Conservation (phyloP, 2,329 filamentous ascomycete species). For the Alternaria dauci region DNA sequence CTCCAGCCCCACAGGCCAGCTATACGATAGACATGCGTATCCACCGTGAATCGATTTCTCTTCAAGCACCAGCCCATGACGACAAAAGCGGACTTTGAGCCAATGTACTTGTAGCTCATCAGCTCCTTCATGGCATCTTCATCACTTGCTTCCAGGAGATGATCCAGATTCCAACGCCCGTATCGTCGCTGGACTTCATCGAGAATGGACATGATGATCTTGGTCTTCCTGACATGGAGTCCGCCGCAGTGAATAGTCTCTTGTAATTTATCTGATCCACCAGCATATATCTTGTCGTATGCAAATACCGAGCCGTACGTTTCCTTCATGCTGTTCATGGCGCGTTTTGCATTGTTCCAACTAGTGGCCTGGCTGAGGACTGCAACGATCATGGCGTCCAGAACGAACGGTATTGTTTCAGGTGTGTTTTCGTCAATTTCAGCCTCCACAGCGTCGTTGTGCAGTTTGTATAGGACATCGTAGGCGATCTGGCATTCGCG, state of each 20-base stretch:
- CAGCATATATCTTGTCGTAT: conserved; percentile 2
- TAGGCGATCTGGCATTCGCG: conserved; percentile 14
- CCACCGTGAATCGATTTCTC: conserved; percentile 12
- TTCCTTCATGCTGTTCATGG: conserved; percentile 9
- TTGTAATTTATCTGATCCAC: conserved; percentile 7
- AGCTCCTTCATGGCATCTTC: conserved; percentile 19
- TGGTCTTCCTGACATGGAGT: conserved; percentile 9
- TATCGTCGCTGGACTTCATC: conserved; percentile 15
- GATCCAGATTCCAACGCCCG: conserved; percentile 9
- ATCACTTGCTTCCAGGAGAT: conserved; percentile 5
- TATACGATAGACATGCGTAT: conserved; percentile 17
- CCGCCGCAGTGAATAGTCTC: conserved; percentile 7
- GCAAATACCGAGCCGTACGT: conserved; percentile 11
- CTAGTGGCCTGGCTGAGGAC: conserved; percentile 11
- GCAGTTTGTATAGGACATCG: conserved; percentile 7
- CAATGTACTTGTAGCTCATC: conserved; percentile 16
- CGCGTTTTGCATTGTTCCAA: conserved; percentile 17
- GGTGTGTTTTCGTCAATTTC: conserved; percentile 8
- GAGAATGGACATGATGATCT: conserved; percentile 13
- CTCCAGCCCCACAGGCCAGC: conserved; percentile 16
- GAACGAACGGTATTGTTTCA: conserved; percentile 11
- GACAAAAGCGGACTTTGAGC: conserved; percentile 16
- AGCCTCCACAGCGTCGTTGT: conserved; percentile 11
- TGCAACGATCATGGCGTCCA: conserved; percentile 14
- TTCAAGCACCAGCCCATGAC: conserved; percentile 16